Evolutionary conservation across 2,329 filamentous ascomycete genomes (phyloP).

Genomic region (Aureobasidium sp.): DNA sequence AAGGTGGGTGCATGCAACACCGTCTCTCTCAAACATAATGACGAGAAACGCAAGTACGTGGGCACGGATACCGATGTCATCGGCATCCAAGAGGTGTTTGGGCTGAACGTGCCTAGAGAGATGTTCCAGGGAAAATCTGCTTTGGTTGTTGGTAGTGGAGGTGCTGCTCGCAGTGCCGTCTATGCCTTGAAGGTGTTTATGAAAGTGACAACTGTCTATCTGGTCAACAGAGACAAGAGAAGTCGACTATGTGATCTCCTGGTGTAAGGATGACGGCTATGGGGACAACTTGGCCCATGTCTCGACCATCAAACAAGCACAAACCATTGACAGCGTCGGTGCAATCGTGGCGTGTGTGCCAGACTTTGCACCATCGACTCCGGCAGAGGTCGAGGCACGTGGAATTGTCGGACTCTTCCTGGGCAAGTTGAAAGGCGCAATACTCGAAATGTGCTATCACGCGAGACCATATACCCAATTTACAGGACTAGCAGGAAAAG

Average conservation of each 20-base stretch:
- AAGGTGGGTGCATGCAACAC: constrained; percentile 76
- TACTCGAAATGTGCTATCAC: constrained; percentile 41
- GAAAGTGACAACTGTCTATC: constrained; percentile 59
- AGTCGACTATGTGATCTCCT: constrained; percentile 57
- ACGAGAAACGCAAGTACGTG: constrained; percentile 47
- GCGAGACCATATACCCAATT: constrained; percentile 34
- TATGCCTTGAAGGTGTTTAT: constrained; percentile 44
- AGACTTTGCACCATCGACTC: constrained; percentile 45
- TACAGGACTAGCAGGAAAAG: constrained; percentile 49
- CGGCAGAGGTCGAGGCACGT: constrained; percentile 53
- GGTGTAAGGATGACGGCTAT: constrained; percentile 53
- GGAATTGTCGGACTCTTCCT: constrained; percentile 46
- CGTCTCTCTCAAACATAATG: constrained; percentile 53
- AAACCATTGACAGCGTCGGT: constrained; percentile 48
- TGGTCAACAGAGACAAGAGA: constrained; percentile 66
- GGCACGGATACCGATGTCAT: constrained; percentile 77
- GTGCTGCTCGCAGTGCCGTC: constrained; percentile 67
- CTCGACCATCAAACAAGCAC: constrained; percentile 50
- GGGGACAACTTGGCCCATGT: constrained; percentile 55
- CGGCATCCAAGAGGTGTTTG: constrained; percentile 65
- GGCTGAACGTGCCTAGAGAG: constrained; percentile 28
- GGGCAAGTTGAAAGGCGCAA: constrained; percentile 49
- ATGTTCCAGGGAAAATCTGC: constrained; percentile 53
- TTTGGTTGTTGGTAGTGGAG: constrained; percentile 69
- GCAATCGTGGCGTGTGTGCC: constrained; percentile 64